Base-by-base conservation (phyloP, 1,284 basidiomycete genomes). In the Cystobasidium pallidum region DNA sequence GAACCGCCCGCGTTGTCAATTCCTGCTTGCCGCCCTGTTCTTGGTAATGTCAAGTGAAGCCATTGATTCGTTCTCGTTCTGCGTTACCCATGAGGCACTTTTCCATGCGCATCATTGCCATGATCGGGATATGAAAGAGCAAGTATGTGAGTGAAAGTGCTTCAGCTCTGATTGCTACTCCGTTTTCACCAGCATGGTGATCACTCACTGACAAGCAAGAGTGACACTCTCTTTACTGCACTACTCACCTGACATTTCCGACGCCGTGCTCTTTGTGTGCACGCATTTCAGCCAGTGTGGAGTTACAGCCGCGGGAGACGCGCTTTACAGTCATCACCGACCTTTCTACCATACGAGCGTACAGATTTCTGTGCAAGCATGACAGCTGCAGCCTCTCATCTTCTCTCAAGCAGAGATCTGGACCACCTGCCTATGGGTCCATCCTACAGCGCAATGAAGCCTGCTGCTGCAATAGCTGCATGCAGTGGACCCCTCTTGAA, bases 401-500 rank as follows among this genome's bases (percentile, higher is more conserved):
- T 57, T 3, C 54, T 57, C 15, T 4, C 28, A 11, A 57, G 30
- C 3, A 32, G 24, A 13, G 15, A 34, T 7, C 30, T 36, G 19
- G 54, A 57, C 17, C 8, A 19, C 11, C 54, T 57, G 15, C 54
- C 54, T 34, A 17, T 36, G 4, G 19, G 36, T 34, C 54, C 54
- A n/a, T 4, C n/a, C 10, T 57, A 57, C n/a, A 57, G 30, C 17
- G 30, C 15, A 4, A 15, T 10, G 11, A 36, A 34, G 3, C 11
- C 28, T 34, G 54, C 54, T 26, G 54, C 54, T 34, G 32, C 54
- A 4, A 28, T 65, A 24, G 52, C 49, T n/a, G 55, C 66, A 41
- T 66, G 15, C 52, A 55, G 19, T 26, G 39, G 57, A 24, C 58
- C 67, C 19, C 26, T 52, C 24, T 47, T 70, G 17, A 19, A 52